Evolutionary conservation across 441 rosid species (phyloP).

Genomic region (Arabidopsis hybrid): DNA sequence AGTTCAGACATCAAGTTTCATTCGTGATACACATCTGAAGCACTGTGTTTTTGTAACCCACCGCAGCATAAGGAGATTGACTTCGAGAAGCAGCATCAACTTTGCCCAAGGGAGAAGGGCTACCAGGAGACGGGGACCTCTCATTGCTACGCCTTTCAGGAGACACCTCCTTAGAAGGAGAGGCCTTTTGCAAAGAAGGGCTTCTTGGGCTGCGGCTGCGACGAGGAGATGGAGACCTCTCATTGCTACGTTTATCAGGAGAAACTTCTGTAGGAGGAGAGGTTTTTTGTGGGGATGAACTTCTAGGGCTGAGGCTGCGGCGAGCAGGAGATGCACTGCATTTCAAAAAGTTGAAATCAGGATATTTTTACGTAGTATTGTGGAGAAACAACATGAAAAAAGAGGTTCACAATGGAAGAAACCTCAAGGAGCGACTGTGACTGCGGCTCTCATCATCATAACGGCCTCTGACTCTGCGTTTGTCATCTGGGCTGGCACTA

Average conservation of each 20-base stretch:
- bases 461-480: conserved; percentile 57
- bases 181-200: conserved; percentile 44
- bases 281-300: conserved; percentile 41
- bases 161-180: conserved; percentile 49
- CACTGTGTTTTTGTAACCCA: conserved; percentile 43
- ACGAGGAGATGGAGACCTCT: conserved; percentile 52
- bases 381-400: conserved; percentile 1
- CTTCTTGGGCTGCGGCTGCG: conserved; percentile 47
- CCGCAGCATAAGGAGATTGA: conserved; percentile 59
- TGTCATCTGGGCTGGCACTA: conserved; percentile 65
- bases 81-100: conserved; percentile 45
- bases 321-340: conserved; percentile 63
- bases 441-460: conserved; percentile 67
- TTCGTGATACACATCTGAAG: neutral
- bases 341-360: conserved; percentile 25
- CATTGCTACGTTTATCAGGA: conserved; percentile 55
- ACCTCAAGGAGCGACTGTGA: conserved; percentile 67
- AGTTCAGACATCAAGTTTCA: conserved; percentile 19
- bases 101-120: conserved; percentile 52
- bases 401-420: conserved; percentile 19
- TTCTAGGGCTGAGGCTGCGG: conserved; percentile 53
- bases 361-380: neutral
- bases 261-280: conserved; percentile 51
- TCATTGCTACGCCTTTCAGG: conserved; percentile 55
- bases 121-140: conserved; percentile 54